These are phyloP conservation scores for Aristolochia contorta DNA, from an alignment of 164 flowering plant species.

Conservation along the genomic window DNA sequence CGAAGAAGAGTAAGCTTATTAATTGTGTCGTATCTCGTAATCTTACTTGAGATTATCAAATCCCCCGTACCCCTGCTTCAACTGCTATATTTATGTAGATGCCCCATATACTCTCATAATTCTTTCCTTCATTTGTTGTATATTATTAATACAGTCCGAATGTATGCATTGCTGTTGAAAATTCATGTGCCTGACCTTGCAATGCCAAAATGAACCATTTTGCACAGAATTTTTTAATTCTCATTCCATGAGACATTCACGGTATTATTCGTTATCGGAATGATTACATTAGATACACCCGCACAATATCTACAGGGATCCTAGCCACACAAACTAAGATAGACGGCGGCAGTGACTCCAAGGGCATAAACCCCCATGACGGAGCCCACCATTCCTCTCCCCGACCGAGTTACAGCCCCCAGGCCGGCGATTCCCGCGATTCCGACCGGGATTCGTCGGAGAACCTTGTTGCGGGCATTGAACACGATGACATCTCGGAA, in stretches of 20 bases:
- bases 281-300: no score
- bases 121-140: not conserved
- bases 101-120: not conserved
- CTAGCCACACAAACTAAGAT: slow-evolving; percentile 26
- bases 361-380: slow-evolving; percentile 59
- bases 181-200: no score
- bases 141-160: not conserved
- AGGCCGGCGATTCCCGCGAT: slow-evolving; percentile 58
- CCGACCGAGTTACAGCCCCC: slow-evolving; percentile 36
- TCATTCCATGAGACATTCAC: no score
- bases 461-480: slow-evolving; percentile 30
- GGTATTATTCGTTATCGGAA: no score
- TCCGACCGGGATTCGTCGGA: slow-evolving; percentile 41
- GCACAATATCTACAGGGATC: no score
- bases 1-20: slow-evolving; percentile 32
- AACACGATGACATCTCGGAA: slow-evolving; percentile 36
- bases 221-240: no score
- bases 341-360: slow-evolving; percentile 49
- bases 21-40: not conserved
- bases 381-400: slow-evolving; percentile 37
- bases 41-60: not conserved
- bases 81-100: not conserved
- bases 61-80: not conserved
- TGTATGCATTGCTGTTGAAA: not conserved
- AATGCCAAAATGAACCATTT: no score